Evolutionary conservation across 495 filamentous ascomycete species (phyloP), one percentile per base, ranked within the genome.

Genomic region (Apodospora peruviana): DNA sequence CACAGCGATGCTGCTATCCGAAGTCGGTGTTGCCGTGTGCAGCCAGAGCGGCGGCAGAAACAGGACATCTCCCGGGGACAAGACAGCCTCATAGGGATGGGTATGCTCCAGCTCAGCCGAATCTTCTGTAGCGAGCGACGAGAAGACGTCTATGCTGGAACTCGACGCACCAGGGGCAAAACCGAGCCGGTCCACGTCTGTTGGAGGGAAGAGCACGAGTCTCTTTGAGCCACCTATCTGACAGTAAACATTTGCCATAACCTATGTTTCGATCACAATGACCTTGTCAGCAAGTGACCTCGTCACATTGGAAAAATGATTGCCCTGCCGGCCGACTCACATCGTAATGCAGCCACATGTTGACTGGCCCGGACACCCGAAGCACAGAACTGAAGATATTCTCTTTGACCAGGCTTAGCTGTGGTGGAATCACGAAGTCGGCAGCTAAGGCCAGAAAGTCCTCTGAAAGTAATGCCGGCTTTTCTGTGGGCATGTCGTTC

Each of bases 261-360:
- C 87, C 82, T 84, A 20, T 20, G 23, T 36, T n/a, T 4, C 16
- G 25, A 8, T n/a, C n/a, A n/a, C n/a, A n/a, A n/a, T n/a, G n/a
- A n/a, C n/a, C n/a, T n/a, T n/a, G n/a, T n/a, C n/a, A n/a, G n/a
- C n/a, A n/a, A n/a, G n/a, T n/a, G n/a, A n/a, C n/a, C n/a, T n/a
- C n/a, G n/a, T n/a, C n/a, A n/a, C n/a, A n/a, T n/a, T n/a, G n/a
- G n/a, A n/a, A n/a, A 17, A 44, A 8, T 23, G 2, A 25, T n/a
- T n/a, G n/a, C n/a, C n/a, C n/a, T n/a, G n/a, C n/a, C n/a, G n/a
- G n/a, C n/a, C n/a, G n/a, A 66, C 77, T 71, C 67, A 87, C 85
- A 65, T 95, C 88, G 70, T 91, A 95, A 64, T 96, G 89, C 21
- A 95, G 72, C 91, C 90, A 96, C 81, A 97, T 88, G 21, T 79